A percentile compares a stretch with the other conserved stretches of the same genome.
These are phyloP conservation scores for Mallotus nudiflorus DNA, from an alignment of 345 rosid genomes.

Conservation along the genomic window DNA sequence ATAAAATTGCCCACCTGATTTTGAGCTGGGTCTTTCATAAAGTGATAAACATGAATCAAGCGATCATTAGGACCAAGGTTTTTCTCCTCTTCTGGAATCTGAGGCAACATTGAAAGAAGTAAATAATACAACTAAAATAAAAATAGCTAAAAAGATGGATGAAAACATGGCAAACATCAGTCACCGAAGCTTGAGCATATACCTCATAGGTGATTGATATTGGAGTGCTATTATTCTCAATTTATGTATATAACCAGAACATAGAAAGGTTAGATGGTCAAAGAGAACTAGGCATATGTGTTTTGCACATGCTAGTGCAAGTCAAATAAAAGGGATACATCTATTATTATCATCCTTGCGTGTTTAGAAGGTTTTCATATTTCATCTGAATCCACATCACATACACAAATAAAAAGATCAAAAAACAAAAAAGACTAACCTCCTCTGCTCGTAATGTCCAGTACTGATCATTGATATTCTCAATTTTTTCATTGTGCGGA, in stretches of 20 bases:
- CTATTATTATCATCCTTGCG: background rate
- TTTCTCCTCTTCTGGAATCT: slow-evolving; percentile 98
- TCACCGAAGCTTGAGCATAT: background rate
- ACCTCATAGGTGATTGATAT: background rate
- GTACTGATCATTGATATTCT: slow-evolving; percentile 88
- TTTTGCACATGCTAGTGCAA: background rate
- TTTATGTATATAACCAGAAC: background rate
- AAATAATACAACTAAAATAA: background rate
- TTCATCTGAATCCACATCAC: background rate
- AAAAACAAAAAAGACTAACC: slow-evolving; percentile 38
- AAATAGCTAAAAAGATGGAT: background rate
- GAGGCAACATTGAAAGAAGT: slow-evolving; percentile 19
- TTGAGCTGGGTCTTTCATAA: slow-evolving; percentile 77
- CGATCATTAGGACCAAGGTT: slow-evolving; percentile 88
- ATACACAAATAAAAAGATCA: slow-evolving; percentile 1
- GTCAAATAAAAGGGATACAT: background rate
- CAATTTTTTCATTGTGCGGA: slow-evolving; percentile 36
- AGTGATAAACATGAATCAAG: slow-evolving; percentile 90
- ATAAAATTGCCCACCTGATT: slow-evolving; percentile 49
- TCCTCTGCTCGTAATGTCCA: slow-evolving; percentile 99
- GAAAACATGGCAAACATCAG: no score
- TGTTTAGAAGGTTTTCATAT: no score
- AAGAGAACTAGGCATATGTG: background rate
- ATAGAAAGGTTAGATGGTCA: background rate
- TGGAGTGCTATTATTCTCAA: background rate